phyloP scores from a whole-genome alignment of 495 filamentous ascomycete species.

The Neurospora sp. region DNA sequence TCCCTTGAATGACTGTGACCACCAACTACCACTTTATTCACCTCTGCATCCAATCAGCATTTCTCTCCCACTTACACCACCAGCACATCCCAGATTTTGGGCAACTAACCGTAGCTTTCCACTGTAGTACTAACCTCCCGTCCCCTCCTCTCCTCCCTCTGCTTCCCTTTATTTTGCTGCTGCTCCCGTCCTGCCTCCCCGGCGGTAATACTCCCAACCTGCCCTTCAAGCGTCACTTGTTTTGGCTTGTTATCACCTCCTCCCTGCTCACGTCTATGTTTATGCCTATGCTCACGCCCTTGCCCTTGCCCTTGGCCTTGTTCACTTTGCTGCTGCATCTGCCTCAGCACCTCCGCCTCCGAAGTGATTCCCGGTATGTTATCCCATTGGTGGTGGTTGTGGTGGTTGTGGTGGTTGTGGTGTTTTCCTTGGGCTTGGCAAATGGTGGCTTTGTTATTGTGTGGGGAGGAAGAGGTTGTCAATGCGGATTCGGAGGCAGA shows the following conservation, averaged over 20 bases:
- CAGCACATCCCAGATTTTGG: background rate
- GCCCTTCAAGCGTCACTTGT: background rate
- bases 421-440: background rate
- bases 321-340: background rate
- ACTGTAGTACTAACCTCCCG: background rate
- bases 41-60: background rate
- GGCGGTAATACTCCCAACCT: background rate
- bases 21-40: background rate
- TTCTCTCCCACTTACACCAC: background rate
- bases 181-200: no score
- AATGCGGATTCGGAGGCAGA: background rate
- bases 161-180: background rate
- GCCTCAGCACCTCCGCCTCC: background rate
- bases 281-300: no score
- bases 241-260: background rate
- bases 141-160: background rate
- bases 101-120: background rate
- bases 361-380: background rate
- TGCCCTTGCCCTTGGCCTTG: background rate
- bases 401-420: background rate
- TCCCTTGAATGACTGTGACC: background rate
- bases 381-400: background rate
- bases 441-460: background rate
- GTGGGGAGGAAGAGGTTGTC: background rate
- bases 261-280: no score